Conservation (phyloP, 495 filamentous ascomycete genomes). For the Hypoxylon crocopeplum region DNA sequence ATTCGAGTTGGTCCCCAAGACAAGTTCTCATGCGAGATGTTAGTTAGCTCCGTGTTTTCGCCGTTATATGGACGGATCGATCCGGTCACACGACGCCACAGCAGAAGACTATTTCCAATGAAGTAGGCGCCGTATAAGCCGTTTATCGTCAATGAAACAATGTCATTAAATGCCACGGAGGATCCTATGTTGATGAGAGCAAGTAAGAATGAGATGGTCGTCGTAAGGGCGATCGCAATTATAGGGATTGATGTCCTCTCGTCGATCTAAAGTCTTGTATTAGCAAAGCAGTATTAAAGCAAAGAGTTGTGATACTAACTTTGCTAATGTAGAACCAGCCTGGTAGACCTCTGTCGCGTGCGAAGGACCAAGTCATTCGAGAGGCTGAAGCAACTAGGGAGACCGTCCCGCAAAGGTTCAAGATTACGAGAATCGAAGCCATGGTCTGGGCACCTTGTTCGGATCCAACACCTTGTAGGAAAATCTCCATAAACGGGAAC, state of each 20-base stretch:
- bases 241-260: slow-evolving; percentile 51
- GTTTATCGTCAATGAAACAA: slow-evolving; percentile 53
- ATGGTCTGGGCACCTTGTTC: slow-evolving; percentile 43
- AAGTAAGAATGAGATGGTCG: slow-evolving; percentile 49
- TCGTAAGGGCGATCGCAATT: slow-evolving; percentile 56
- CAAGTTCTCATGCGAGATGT: slow-evolving; percentile 15
- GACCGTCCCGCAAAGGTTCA: slow-evolving; percentile 41
- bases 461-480: slow-evolving; percentile 41
- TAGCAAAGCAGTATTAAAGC: background rate
- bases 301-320: slow-evolving; percentile 21
- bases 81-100: slow-evolving; percentile 41
- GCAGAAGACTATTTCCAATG: slow-evolving; percentile 51
- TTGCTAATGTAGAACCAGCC: slow-evolving; percentile 57
- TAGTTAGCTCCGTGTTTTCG: background rate
- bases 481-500: slow-evolving; percentile 59
- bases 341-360: slow-evolving; percentile 59
- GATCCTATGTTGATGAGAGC: slow-evolving; percentile 62
- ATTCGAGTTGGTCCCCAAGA: slow-evolving; percentile 28
- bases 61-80: slow-evolving; percentile 17
- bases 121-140: slow-evolving; percentile 54
- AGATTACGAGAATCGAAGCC: slow-evolving; percentile 45
- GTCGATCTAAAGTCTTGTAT: slow-evolving; percentile 16
- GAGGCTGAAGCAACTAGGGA: slow-evolving; percentile 55
- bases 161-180: slow-evolving; percentile 52
- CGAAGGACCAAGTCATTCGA: slow-evolving; percentile 62